Base-by-base conservation (phyloP, 352 stramenopile genomes). In the Globisporangium paroecandrum region DNA sequence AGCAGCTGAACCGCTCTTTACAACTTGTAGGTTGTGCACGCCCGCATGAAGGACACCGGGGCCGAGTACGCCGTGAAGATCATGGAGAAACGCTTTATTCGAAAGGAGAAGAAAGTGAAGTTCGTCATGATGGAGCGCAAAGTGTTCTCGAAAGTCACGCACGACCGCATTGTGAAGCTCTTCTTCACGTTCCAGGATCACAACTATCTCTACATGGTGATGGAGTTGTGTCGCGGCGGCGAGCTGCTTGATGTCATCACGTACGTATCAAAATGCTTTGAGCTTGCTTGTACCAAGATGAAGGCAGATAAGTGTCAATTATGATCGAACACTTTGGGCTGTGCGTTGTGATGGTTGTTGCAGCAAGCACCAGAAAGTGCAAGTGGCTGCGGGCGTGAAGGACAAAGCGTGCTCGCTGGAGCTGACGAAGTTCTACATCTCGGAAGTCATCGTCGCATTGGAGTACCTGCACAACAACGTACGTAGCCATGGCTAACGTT, bases 401-500 rank as follows among this genome's bases (percentile, higher is more conserved):
- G 76, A 96, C 62, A 70, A 71, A 34, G 89, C 89, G 9, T 96
- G 87, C 65, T 84, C 82, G n/a, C 58, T 91, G 32, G 75, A 91
- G 27, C 73, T 98, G 15, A 94, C 92, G n/a, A 79, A 86, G 61
- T 97, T 98, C 65, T 95, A 98, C 70, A 97, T 98, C 36, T 83
- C 94, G 20, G 95, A 99, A 79, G 89, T 99, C 62, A 70, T 98
- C 34, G 70, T 96, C 5, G 97, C 95, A 24, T 76, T 99, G 18
- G 81, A 97, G 70, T 99, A 99, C 76, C 77, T 99, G 54, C 97
- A 98, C 73, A 87, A 85, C 38, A 92, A 91, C 61, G 77, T 83
- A 66, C 51, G 73, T 66, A 1, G 13, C 32, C n/a, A 25, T 55
- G 29, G 13, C 34, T 36, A 6, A 15, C 32, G 3, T 38, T 54